Conservation (phyloP, 495 filamentous ascomycete species). For the Penicillium angulare region DNA sequence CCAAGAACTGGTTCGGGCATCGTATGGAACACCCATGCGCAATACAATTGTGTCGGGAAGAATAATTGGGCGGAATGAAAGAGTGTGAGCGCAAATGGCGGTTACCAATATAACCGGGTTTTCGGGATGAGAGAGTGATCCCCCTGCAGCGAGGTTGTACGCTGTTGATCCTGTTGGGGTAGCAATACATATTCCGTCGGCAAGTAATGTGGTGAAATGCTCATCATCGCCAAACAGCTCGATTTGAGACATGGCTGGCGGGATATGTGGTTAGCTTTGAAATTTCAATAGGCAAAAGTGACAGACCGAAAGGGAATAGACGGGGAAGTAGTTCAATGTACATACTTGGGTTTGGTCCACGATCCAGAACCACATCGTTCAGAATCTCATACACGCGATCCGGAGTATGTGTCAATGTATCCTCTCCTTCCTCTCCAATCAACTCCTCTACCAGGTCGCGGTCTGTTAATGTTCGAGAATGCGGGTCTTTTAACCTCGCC, state of each 20-base stretch:
- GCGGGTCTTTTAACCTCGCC: constrained; percentile 26
- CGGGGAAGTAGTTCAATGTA: constrained; percentile 11
- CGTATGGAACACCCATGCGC: constrained; percentile 87
- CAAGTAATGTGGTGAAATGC: constrained; percentile 83
- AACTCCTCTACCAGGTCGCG: constrained; percentile 86
- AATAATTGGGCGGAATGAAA: constrained; percentile 94
- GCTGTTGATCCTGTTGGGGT: constrained; percentile 94
- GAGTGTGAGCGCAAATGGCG: constrained; percentile 92
- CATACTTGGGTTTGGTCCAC: constrained; percentile 85
- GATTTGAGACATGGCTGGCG: constrained; percentile 75
- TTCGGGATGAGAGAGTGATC: constrained; percentile 92
- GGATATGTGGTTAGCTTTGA: constrained; percentile 3
- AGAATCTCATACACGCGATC: constrained; percentile 83
- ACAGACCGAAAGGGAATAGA: too few species aligned
- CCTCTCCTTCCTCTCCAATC: constrained; percentile 77
- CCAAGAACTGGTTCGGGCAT: constrained; percentile 86
- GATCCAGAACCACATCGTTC: constrained; percentile 88
- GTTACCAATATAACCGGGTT: constrained; percentile 96
- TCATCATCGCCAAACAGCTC: constrained; percentile 95
- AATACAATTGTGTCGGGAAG: constrained; percentile 93
- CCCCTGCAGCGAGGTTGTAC: constrained; percentile 95
- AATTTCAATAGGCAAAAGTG: too few species aligned
- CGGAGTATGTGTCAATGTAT: constrained; percentile 76
- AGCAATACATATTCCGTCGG: constrained; percentile 86
- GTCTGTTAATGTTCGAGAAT: constrained; percentile 19